These are phyloP conservation scores for Fistulina hepatica DNA, from an alignment of 1,284 basidiomycete species.

Conservation along the genomic window DNA sequence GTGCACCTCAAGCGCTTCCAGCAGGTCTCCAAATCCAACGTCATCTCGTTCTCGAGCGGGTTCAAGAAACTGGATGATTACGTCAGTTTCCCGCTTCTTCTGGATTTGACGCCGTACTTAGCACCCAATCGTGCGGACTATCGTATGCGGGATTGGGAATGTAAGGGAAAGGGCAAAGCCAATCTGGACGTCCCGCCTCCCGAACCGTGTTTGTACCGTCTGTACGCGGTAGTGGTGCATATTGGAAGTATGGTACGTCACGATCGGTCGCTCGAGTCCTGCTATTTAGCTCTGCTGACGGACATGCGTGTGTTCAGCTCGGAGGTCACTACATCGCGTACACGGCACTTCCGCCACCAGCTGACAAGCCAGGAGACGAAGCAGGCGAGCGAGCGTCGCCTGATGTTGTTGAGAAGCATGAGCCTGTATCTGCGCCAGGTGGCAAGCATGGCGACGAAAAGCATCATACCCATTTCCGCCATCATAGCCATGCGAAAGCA, in stretches of 20 bases:
- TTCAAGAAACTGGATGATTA: constrained; percentile 86
- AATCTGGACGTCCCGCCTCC: constrained; percentile 25
- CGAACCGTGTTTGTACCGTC: constrained; percentile 55
- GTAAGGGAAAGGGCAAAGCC: constrained; percentile 22
- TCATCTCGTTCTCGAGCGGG: constrained; percentile 47
- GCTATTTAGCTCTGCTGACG: constrained; percentile 9
- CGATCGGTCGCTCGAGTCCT: constrained; percentile 6
- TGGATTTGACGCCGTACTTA: constrained; percentile 80
- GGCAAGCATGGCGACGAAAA: too few species aligned
- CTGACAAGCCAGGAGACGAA: constrained; percentile 5
- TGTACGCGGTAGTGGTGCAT: constrained; percentile 85
- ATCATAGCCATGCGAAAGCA: constrained; percentile 6
- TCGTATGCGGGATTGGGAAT: constrained; percentile 28
- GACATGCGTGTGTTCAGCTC: constrained; percentile 32
- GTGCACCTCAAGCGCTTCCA: constrained; percentile 93
- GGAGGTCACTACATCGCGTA: constrained; percentile 83
- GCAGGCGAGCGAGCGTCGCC: too few species aligned
- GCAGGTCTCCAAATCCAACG: constrained; percentile 43
- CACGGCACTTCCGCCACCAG: constrained; percentile 44
- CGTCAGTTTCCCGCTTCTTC: constrained; percentile 76
- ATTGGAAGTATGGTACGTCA: constrained; percentile 73
- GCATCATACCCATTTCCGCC: constrained; percentile 5
- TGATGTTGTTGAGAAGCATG: too few species aligned
- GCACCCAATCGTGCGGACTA: constrained; percentile 73
- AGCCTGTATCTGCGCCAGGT: too few species aligned